These are phyloP conservation scores for Boletus insuetus DNA, from an alignment of 768 basidiomycete genomes.

Conservation along the genomic window DNA sequence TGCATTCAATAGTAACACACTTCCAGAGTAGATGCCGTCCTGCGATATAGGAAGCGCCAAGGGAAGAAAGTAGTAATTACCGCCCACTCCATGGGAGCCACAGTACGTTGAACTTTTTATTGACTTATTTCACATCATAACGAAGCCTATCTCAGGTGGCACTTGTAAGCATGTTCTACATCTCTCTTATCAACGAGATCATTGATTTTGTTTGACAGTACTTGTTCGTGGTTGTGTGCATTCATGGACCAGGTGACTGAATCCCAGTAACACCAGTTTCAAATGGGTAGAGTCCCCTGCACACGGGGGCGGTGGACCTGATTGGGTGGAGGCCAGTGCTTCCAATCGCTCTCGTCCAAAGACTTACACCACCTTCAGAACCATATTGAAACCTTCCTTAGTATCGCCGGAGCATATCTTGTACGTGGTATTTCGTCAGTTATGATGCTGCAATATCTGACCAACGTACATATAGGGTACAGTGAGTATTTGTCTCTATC, in stretches of 20 bases:
- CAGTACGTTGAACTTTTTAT: constrained; percentile 42
- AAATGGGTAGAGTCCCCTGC: constrained; percentile 95
- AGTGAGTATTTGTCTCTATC: constrained; percentile 40
- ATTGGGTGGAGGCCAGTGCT: constrained; percentile 81
- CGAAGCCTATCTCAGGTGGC: constrained; percentile 47
- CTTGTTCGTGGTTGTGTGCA: constrained; percentile 58
- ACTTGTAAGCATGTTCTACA: constrained; percentile 37
- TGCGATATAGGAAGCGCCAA: constrained; percentile 53
- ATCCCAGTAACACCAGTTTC: constrained; percentile 46
- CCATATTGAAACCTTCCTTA: constrained; percentile 82
- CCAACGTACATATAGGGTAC: constrained; percentile 52
- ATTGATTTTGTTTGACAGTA: constrained; percentile 49
- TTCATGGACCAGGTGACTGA: background rate
- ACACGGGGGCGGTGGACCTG: constrained; percentile 76
- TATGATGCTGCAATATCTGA: background rate
- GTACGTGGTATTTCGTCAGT: constrained; percentile 39
- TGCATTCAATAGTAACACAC: background rate
- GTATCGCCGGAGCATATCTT: constrained; percentile 84
- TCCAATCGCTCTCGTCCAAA: background rate
- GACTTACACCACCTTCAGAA: constrained; percentile 41
- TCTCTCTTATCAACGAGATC: background rate
- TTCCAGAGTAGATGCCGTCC: background rate
- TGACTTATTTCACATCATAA: background rate
- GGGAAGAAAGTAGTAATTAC: constrained; percentile 78
- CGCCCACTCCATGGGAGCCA: constrained; percentile 85